Conservation (phyloP, 2,329 filamentous ascomycete species). For the Colletotrichum zoysiae region DNA sequence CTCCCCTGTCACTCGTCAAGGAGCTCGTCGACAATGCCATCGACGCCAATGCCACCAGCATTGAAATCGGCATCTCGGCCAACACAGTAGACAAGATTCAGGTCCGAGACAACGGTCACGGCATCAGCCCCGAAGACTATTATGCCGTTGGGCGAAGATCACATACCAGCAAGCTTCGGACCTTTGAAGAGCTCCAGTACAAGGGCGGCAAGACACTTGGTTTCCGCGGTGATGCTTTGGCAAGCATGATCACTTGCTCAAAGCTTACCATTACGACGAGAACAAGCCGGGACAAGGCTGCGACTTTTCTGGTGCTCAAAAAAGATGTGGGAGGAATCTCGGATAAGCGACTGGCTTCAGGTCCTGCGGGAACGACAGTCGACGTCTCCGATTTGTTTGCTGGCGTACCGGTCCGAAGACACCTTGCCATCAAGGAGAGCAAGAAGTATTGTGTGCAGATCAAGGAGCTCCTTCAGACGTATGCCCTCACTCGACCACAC, state of each 20-base stretch:
- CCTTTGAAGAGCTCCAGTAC: constrained; percentile 70
- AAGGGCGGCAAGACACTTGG: constrained; percentile 74
- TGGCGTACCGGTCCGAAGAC: constrained; percentile 72
- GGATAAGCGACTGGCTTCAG: constrained; percentile 56
- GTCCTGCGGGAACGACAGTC: constrained; percentile 78
- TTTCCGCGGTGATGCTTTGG: constrained; percentile 81
- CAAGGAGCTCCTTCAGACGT: constrained; percentile 71
- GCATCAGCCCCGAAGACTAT: constrained; percentile 74
- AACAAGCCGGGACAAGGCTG: constrained; percentile 71
- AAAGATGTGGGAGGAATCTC: constrained; percentile 56
- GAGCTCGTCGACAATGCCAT: constrained; percentile 84
- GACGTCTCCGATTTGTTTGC: constrained; percentile 70
- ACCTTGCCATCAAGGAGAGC: constrained; percentile 68
- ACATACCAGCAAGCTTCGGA: constrained; percentile 79
- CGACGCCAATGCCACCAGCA: constrained; percentile 75
- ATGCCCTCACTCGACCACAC: constrained; percentile 75
- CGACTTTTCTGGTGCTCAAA: constrained; percentile 60
- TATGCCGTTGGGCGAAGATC: constrained; percentile 72
- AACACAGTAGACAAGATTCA: constrained; percentile 78
- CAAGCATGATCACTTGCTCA: constrained; percentile 72
- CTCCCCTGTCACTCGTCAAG: constrained; percentile 74
- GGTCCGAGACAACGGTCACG: constrained; percentile 80
- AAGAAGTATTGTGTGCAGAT: constrained; percentile 68
- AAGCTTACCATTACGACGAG: constrained; percentile 73
- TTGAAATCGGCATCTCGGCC: constrained; percentile 73